Conservation (phyloP, 345 rosid species). For the Passiflora organensis region DNA sequence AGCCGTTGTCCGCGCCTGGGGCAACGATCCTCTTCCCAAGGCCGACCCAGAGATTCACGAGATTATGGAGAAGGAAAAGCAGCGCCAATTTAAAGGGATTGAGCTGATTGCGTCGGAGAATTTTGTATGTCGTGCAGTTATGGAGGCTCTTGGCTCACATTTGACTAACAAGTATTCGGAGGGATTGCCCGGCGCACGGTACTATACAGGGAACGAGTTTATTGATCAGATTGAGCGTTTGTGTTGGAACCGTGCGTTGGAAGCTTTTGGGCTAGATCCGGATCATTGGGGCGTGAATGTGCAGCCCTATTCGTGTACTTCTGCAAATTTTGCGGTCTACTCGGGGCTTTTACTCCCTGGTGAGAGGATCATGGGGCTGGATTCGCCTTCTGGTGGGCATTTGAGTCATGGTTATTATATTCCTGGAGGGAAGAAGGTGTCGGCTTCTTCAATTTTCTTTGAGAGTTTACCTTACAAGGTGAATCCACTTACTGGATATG, state of each 20-base stretch:
- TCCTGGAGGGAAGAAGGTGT: constrained; percentile 86
- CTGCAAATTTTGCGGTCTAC: constrained; percentile 88
- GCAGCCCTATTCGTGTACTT: constrained; percentile 91
- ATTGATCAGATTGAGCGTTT: constrained; percentile 82
- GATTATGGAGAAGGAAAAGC: constrained; percentile 84
- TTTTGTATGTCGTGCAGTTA: constrained; percentile 75
- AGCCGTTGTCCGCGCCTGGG: constrained; percentile 61
- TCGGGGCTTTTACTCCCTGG: constrained; percentile 78
- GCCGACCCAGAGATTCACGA: constrained; percentile 74
- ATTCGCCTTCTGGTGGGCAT: constrained; percentile 95
- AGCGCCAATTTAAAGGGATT: constrained; percentile 65
- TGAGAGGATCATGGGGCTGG: constrained; percentile 94
- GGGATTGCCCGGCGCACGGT: constrained; percentile 82
- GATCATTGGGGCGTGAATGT: constrained; percentile 95
- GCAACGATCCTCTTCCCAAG: constrained; percentile 52
- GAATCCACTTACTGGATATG: constrained; percentile 73
- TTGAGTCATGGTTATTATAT: constrained; percentile 84
- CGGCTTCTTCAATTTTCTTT: constrained; percentile 85
- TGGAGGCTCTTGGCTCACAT: constrained; percentile 92
- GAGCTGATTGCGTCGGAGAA: constrained; percentile 90
- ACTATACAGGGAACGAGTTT: constrained; percentile 75
- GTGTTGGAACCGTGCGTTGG: constrained; percentile 68
- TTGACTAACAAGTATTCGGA: constrained; percentile 90
- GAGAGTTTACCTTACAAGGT: constrained; percentile 89
- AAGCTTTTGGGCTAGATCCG: constrained; percentile 66